A percentile compares a stretch with the other conserved stretches of the same genome.
These are phyloP conservation scores for Hysterium pulicare DNA, from an alignment of 2,329 filamentous ascomycete species.

Conservation along the genomic window DNA sequence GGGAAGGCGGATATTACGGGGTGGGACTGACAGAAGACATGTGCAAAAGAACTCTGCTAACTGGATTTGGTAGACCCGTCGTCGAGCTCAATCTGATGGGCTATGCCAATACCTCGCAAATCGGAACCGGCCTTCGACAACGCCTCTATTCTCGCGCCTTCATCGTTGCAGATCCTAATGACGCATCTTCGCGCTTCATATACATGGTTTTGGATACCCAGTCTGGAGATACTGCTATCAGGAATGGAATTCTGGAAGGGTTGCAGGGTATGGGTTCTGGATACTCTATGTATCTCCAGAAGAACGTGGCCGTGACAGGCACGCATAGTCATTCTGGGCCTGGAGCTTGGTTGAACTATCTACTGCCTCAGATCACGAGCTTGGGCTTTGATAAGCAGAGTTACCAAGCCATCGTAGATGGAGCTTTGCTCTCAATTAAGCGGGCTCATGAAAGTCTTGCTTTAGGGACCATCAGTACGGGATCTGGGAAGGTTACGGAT, in stretches of 20 bases:
- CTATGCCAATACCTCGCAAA: conserved; percentile 81
- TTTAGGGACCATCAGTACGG: conserved; percentile 68
- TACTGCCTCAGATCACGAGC: conserved; percentile 86
- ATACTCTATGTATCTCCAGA: conserved; percentile 70
- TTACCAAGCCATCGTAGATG: conserved; percentile 84
- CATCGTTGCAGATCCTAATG: conserved; percentile 68
- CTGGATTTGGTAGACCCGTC: conserved; percentile 58
- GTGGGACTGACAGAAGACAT: conserved; percentile 35
- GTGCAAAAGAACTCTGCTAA: conserved; percentile 10
- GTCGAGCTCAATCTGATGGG: conserved; percentile 91
- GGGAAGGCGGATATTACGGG: conserved; percentile 73
- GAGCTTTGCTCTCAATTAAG: conserved; percentile 75
- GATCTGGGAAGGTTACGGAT: conserved; percentile 65
- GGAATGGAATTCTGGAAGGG: conserved; percentile 79
- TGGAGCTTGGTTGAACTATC: conserved; percentile 90
- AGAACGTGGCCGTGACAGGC: conserved; percentile 85
- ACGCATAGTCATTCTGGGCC: conserved; percentile 93
- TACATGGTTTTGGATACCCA: conserved; percentile 87
- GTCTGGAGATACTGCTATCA: conserved; percentile 83
- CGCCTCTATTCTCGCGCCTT: conserved; percentile 86
- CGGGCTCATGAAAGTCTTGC: conserved; percentile 71
- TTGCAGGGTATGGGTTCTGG: conserved; percentile 66
- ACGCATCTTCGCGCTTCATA: conserved; percentile 69
- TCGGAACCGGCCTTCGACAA: conserved; percentile 80
- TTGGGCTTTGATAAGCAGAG: conserved; percentile 83